Evolutionary conservation across 1,139 yeast genomes (phyloP).

Genomic region (Waltiozyma solani): DNA sequence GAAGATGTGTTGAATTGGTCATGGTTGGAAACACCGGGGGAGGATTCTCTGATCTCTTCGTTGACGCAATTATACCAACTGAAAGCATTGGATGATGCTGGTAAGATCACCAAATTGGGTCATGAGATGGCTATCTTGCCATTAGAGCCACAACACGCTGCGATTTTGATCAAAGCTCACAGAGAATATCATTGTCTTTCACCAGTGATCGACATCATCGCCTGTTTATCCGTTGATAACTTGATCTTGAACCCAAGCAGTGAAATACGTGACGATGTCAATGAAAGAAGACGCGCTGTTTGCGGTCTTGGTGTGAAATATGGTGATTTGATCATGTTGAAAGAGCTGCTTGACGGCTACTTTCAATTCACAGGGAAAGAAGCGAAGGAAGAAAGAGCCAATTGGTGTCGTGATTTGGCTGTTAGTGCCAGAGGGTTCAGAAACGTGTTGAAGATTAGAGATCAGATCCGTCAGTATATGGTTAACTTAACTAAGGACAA

Average conservation of each 20-base stretch:
- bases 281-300: conserved; percentile 43
- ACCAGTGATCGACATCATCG: conserved; percentile 77
- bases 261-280: conserved; percentile 75
- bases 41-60: conserved; percentile 64
- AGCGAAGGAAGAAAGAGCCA: conserved; percentile 43
- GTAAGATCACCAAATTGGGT: conserved; percentile 67
- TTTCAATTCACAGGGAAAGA: conserved; percentile 26
- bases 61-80: conserved; percentile 75
- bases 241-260: conserved; percentile 70
- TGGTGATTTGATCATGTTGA: conserved; percentile 81
- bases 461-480: conserved; percentile 72
- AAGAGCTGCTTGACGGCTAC: conserved; percentile 65
- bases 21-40: conserved; percentile 70
- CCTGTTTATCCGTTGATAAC: conserved; percentile 91
- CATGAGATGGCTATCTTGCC: conserved; percentile 87
- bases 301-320: conserved; percentile 60
- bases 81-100: conserved; percentile 75
- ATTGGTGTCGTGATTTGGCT: conserved; percentile 78
- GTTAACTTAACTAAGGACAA: conserved; percentile 16
- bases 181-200: conserved; percentile 41
- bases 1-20: conserved; percentile 25
- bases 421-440: conserved; percentile 73
- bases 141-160: conserved; percentile 93
- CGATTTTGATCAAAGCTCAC: conserved; percentile 66
- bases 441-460: conserved; percentile 65